These are phyloP conservation scores for Bacterosira constricta DNA, from an alignment of 108 stramenopile genomes.

Conservation along the genomic window DNA sequence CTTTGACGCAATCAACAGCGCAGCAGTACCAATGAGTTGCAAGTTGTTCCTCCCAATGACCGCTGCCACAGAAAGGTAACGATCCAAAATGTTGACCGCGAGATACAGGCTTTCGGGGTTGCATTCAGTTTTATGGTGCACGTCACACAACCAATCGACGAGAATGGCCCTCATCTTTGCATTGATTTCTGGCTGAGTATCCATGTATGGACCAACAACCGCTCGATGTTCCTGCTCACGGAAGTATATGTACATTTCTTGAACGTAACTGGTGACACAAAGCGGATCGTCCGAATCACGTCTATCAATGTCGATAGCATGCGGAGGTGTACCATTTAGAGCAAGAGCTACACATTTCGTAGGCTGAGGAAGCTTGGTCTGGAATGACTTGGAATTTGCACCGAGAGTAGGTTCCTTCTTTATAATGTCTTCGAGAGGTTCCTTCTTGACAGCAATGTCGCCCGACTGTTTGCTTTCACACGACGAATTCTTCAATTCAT, in stretches of 20 bases:
- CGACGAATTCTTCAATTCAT: not conserved
- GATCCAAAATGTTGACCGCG: conserved; percentile 87
- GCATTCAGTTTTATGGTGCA: conserved; percentile 88
- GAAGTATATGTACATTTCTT: conserved; percentile 85
- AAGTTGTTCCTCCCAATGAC: conserved; percentile 67
- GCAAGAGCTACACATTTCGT: not conserved
- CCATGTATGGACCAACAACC: conserved; percentile 71
- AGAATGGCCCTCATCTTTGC: conserved; percentile 87
- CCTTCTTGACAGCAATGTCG: too few species aligned
- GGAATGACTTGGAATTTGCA: not conserved
- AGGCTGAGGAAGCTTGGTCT: not conserved
- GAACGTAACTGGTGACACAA: conserved; percentile 78
- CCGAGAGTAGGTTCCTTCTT: not conserved
- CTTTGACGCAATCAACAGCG: conserved; percentile 87
- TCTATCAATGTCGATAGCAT: conserved; percentile 77
- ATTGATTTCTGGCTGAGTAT: conserved; percentile 74
- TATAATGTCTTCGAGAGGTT: not conserved
- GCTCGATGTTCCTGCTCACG: conserved; percentile 57
- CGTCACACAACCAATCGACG: conserved; percentile 93
- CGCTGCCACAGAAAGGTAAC: conserved; percentile 62
- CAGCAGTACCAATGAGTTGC: conserved; percentile 89
- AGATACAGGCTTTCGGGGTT: conserved; percentile 86
- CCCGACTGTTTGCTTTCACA: not conserved
- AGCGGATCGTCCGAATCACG: conserved; percentile 78
- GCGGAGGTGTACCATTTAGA: not conserved